Evolutionary conservation across 169 alveolate species (phyloP).

Genomic region (Cryptosporidium andersoni): DNA sequence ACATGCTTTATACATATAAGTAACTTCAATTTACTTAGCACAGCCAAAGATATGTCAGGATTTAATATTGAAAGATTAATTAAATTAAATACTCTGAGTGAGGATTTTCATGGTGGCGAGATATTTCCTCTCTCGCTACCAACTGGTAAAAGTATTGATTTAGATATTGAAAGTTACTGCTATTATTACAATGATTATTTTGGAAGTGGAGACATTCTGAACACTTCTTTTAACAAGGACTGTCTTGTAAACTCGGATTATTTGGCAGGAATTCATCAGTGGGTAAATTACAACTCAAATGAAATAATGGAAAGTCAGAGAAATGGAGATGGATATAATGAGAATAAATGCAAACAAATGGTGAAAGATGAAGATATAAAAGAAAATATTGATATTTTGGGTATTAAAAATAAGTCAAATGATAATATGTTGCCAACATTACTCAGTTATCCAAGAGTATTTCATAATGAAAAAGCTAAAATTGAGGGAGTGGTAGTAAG

Average conservation of each 20-base stretch:
- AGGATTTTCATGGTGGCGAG: slow-evolving; percentile 25
- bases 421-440: slow-evolving; percentile 24
- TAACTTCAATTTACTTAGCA: too few species aligned
- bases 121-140: slow-evolving; percentile 48
- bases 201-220: slow-evolving; percentile 3
- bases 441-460: slow-evolving; percentile 2
- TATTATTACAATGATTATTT: slow-evolving; percentile 33
- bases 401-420: slow-evolving; percentile 6
- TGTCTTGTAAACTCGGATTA: background rate
- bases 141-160: slow-evolving; percentile 58
- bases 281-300: background rate
- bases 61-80: slow-evolving; percentile 64
- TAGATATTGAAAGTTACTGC: slow-evolving; percentile 60
- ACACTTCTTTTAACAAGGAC: background rate
- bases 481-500: slow-evolving; percentile 3
- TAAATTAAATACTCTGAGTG: slow-evolving; percentile 46
- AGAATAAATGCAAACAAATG: background rate
- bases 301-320: too few species aligned
- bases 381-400: background rate
- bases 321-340: background rate
- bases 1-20: too few species aligned
- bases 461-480: background rate
- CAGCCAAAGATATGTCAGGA: slow-evolving; percentile 65
- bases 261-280: slow-evolving; percentile 8
- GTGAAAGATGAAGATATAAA: background rate